phyloP scores from a whole-genome alignment of 73 alveolate species.

The Stentor roeselii region DNA sequence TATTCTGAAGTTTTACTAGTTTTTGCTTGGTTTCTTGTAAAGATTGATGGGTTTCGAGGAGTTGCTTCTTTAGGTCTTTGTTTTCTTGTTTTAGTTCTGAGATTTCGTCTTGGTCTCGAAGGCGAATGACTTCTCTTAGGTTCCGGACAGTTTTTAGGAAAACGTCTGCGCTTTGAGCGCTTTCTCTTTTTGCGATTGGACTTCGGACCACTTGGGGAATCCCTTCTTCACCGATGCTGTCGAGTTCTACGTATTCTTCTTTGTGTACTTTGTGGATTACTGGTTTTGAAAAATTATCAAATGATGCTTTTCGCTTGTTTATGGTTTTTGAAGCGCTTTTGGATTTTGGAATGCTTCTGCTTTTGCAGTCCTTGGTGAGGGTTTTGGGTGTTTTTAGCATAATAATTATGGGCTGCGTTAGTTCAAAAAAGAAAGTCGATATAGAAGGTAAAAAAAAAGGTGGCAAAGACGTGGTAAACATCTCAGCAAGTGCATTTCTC shows the following conservation, averaged over 20 bases:
- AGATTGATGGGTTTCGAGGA: background rate
- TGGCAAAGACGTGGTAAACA: background rate
- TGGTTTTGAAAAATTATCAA: background rate
- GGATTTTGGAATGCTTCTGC: background rate
- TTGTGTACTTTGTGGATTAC: background rate
- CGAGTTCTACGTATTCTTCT: background rate
- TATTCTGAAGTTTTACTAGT: too few species aligned
- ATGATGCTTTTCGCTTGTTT: background rate
- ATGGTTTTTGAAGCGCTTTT: background rate
- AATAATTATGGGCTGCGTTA: background rate
- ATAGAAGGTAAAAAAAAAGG: background rate
- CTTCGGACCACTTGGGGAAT: background rate
- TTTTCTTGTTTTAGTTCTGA: background rate
- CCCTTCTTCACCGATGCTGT: background rate
- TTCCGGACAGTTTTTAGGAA: background rate
- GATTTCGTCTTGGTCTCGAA: background rate
- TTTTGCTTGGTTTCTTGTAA: background rate
- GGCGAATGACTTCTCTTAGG: too few species aligned
- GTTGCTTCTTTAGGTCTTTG: background rate
- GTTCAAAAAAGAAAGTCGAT: background rate
- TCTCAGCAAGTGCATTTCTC: background rate
- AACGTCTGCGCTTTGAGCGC: background rate
- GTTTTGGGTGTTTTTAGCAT: background rate
- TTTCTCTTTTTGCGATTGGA: background rate
- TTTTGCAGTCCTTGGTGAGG: background rate